Base-by-base conservation (phyloP, 2,329 filamentous ascomycete species). In the Aureobasidium sp. region DNA sequence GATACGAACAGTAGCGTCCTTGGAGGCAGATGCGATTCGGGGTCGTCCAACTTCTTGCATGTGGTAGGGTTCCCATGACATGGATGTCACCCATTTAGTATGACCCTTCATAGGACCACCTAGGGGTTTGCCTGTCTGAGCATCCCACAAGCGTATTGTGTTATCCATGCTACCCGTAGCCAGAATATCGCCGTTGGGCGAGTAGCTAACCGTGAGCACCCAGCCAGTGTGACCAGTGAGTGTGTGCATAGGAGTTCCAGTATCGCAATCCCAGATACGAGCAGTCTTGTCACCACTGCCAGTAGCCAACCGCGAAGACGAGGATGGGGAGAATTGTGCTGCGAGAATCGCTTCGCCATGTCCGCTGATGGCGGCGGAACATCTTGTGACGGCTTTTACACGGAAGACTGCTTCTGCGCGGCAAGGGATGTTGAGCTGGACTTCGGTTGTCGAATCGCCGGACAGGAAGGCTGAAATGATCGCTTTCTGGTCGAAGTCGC, bases 91-190 rank as follows among this genome's bases (percentile, higher is more conserved):
- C 85, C 90, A 96, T 75, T 96, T 95, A 0, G 84, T 83, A 72
- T 97, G 94, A 0, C 93, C 94, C 70, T 88, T 92, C 68, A 97
- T 79, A 1, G 86, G 82, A 20, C 83, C 82, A 4, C 90, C 89
- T 7, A 89, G 74, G 17, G 87, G 77, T 69, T 89, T 87, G 13
- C 94, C 94, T 3, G 88, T 91, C 65, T 85, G 85, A 0, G 92
- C 86, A 70, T 96, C 87, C 91, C 92, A 97, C 51, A 97, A 78
- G 51, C 91, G 82, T n/a, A 97, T 87, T 0, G 88, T 89, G 71
- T 91, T 94, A 74, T 99, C 93, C 85, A 95, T 96, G 70, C 89
- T 91, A 62, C 92, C 93, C 0, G 91, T 97, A 2, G 91, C 93
- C 56, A 97, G 83, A 48, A 87, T 83, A 32, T 82, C 81, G 12